Percentiles rank a stretch among this genome's conserved stretches.
Evolutionary conservation across 2,329 filamentous ascomycete genomes (phyloP).

Genomic region (Chlorencoelia australis): DNA sequence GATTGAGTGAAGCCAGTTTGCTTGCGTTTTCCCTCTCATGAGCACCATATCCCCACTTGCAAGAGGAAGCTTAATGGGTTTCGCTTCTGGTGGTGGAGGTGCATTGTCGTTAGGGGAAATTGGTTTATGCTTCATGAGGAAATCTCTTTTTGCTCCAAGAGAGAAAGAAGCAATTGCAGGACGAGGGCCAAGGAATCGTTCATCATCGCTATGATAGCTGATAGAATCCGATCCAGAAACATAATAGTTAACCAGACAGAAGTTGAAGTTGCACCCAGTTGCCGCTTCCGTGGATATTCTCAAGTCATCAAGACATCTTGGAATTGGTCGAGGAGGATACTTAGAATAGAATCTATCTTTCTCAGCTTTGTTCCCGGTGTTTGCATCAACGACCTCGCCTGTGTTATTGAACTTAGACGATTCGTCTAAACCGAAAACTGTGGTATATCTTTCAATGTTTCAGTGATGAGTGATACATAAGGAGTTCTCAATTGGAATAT

Average conservation of each 20-base stretch:
- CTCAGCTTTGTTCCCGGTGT: constrained; percentile 30
- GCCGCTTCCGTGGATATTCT: constrained; percentile 52
- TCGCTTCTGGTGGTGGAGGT: constrained; percentile 26
- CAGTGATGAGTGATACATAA: neutral
- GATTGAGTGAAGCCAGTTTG: constrained; percentile 68
- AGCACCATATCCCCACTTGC: constrained; percentile 67
- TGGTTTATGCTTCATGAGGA: constrained; percentile 71
- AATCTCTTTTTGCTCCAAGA: constrained; percentile 62
- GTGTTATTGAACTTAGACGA: constrained; percentile 48
- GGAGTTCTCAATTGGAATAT: neutral
- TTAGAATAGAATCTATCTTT: constrained; percentile 44
- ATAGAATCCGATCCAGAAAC: constrained; percentile 69
- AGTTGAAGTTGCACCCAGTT: constrained; percentile 62
- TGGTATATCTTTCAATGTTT: constrained; percentile 49
- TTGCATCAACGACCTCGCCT: constrained; percentile 36
- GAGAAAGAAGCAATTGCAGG: constrained; percentile 69
- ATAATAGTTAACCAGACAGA: constrained; percentile 77
- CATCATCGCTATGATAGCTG: constrained; percentile 71
- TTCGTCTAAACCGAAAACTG: constrained; percentile 48
- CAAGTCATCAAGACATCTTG: constrained; percentile 56
- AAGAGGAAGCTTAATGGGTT: constrained; percentile 42
- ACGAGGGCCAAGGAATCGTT: constrained; percentile 59
- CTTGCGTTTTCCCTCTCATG: constrained; percentile 67
- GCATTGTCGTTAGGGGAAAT: constrained; percentile 28
- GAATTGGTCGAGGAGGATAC: constrained; percentile 59